Evolutionary conservation across 2,329 filamentous ascomycete genomes (phyloP), one percentile per base, ranked within the genome.

Genomic region (Cladosporium velox): DNA sequence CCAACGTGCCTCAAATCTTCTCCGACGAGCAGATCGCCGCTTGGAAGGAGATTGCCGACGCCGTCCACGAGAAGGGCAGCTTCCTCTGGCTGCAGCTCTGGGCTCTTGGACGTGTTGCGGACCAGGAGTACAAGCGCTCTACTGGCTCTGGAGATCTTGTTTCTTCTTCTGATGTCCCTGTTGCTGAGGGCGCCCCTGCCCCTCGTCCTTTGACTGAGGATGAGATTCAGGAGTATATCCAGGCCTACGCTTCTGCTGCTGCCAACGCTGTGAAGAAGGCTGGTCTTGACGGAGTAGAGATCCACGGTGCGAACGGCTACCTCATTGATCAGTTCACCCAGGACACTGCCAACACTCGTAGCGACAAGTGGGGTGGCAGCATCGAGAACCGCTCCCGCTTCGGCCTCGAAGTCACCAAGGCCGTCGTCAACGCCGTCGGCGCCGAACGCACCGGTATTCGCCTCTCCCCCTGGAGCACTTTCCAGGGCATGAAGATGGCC

Each of bases 241-340:
- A 69, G 5, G 77, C 79, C 14, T 82, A 77, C 63, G 80, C 78
- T 15, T 71, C 75, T 26, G 81, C 79, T 4, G 82, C 84, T 0
- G 79, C 79, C 71, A 79, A 79, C 52, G 79, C 81, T 1, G 72
- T 83, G 8, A 75, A 79, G 52, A 67, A 67, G 14, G 85, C 84
- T 3, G 86, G 85, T 0, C 86, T 88, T 69, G 89, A 91, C 71
- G 86, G 86, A 4, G 83, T 91, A 18, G 89, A 83, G 67, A 76
- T 83, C 14, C 80, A 83, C 68, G 81, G 75, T 38, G 77, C 73
- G 4, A 77, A 76, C 62, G 74, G 74, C 15, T 92, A 91, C 72
- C 80, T 92, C 1, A 75, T 90, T 10, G 84, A 85, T 65, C 84
- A 89, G 70, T 92, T 92, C 75, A 79, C 90, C 15, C 88, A 86